phyloP scores from a whole-genome alignment of 192 early-diverging fungal species.

The Backusella westeae region DNA sequence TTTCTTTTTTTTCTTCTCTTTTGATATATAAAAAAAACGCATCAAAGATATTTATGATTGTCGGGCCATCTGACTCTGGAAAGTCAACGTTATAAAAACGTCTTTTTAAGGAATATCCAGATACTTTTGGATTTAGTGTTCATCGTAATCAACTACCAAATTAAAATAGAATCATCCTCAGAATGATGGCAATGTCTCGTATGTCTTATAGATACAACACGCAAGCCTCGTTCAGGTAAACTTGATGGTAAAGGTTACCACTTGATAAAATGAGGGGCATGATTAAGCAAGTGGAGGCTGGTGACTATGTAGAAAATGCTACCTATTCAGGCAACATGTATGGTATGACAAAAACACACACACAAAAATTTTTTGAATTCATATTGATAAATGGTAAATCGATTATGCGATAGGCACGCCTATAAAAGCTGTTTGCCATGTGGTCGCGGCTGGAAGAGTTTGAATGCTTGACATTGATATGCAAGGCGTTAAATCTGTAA shows the following conservation, averaged over 20 bases:
- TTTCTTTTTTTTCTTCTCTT: neutral
- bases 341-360: constrained; percentile 35
- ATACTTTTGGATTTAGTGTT: constrained; percentile 85
- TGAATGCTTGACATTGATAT: constrained; percentile 94
- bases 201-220: constrained; percentile 70
- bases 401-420: constrained; percentile 57
- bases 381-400: neutral
- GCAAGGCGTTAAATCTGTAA: constrained; percentile 82
- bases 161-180: neutral
- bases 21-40: neutral
- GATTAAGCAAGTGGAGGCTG: constrained; percentile 54
- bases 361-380: neutral
- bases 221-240: constrained; percentile 80
- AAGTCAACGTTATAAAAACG: constrained; percentile 92
- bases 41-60: constrained; percentile 41
- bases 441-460: constrained; percentile 69
- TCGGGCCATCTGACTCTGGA: constrained; percentile 71
- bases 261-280: constrained; percentile 71
- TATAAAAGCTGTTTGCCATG: constrained; percentile 71
- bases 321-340: constrained; percentile 92
- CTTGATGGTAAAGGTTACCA: constrained; percentile 79
- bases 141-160: constrained; percentile 60
- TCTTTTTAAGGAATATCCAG: constrained; percentile 80
- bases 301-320: constrained; percentile 89
- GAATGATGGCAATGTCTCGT: no score